A percentile compares a stretch with the other conserved stretches of the same genome.
phyloP scores from a whole-genome alignment of 345 rosid genomes.

The Rhodamnia argentea region DNA sequence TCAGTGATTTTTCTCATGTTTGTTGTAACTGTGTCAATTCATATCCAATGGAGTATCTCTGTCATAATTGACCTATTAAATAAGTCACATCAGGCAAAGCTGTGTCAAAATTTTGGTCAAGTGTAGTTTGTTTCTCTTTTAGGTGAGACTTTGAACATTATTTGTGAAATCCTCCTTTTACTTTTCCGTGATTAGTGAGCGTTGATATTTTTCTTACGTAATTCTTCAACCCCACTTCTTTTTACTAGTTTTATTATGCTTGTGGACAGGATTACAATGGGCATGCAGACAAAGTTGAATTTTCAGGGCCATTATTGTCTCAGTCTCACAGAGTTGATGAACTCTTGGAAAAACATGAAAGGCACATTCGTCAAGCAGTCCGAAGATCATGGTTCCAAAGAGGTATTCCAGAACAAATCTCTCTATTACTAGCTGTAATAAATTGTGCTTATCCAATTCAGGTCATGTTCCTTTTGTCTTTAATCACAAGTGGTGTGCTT shows the following conservation, averaged over 20 bases:
- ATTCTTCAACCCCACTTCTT: background rate
- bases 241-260: background rate
- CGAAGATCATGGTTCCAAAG: conserved; percentile 86
- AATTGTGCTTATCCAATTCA: background rate
- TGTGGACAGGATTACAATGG: conserved; percentile 47
- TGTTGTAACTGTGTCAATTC: background rate
- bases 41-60: background rate
- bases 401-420: conserved; percentile 30
- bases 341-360: conserved; percentile 66
- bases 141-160: background rate
- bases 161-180: background rate
- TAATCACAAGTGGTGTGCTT: background rate
- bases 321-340: conserved; percentile 66
- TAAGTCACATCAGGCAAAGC: background rate
- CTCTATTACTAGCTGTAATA: background rate
- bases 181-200: background rate
- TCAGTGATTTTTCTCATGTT: background rate
- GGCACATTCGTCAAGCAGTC: conserved; percentile 72
- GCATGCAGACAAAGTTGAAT: conserved; percentile 66
- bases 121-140: background rate
- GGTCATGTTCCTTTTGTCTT: background rate
- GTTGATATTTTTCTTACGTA: background rate
- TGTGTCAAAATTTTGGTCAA: background rate
- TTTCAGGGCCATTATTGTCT: conserved; percentile 80
- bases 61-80: background rate